Base-by-base conservation (phyloP, 306 rosid genomes). In the Prosopis cineraria region DNA sequence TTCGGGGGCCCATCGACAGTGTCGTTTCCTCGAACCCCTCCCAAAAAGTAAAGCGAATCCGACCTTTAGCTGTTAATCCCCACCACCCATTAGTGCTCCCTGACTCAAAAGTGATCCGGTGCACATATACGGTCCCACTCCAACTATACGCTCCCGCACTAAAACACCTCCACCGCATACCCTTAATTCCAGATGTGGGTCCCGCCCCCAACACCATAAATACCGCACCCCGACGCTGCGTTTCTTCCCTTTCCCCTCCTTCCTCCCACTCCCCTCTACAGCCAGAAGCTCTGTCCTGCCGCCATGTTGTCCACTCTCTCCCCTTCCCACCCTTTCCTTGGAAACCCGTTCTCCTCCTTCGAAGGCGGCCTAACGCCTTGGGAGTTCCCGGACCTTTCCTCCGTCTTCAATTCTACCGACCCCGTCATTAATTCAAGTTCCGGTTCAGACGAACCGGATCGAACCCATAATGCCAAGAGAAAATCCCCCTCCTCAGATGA, bases 181-280 rank as follows among this genome's bases (percentile, higher is more conserved):
- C 3, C 0, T 1, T 33, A 66, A 76, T 83, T 89, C 12, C 88
- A 16, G 0, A 25, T 0, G 0, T 1, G 9, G 7, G 13, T 45
- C 80, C 76, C 66, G 20, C 19, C 9, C 5, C n/a, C 12, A 0
- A 6, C 71, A 0, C 53, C 1, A 29, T 95, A 95, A 95, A 91
- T 91, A 82, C 1, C 52, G 48, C 59, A 1, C 84, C 80, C 89
- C 88, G 22, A 80, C 71, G 71, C 89, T 76, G 72, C 98, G 14
- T 80, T 84, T 80, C 91, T 84, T 95, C 99, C 99, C 84, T 95
- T 95, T 93, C 93, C 79, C 83, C 85, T 83, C 88, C 80, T 68
- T 65, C 88, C 87, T 79, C 79, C 65, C 85, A 66, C 86, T 80
- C 68, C 63, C 43, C 45, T 31, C 41, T 70, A 24, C 72, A 74